Base-by-base conservation (phyloP, 192 early-diverging fungal species). In the Entomortierella beljakovae region DNA sequence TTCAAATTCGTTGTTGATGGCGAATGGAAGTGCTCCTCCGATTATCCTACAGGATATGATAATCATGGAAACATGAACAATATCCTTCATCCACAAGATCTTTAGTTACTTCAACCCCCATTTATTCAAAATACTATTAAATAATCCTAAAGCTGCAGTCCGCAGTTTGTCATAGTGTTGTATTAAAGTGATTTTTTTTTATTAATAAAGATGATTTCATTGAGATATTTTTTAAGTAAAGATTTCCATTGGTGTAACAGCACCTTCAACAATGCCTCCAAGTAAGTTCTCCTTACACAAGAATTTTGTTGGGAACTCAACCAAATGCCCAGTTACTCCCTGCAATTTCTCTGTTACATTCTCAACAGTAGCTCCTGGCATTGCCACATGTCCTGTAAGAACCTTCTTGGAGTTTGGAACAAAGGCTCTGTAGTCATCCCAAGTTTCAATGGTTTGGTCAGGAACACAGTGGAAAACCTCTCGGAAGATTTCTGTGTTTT, bases 391-490 rank as follows among this genome's bases (percentile, higher is more conserved):
- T 33, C 87, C 85, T 53, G 72, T 70, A 20, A 77, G 60, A 1
- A 88, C 64, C 50, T 76, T 81, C 34, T 64, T 71, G 29, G 84
- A 49, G 35, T 86, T 63, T 25, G 87, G 85, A 25, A 82, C 72
- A 56, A 86, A 88, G 26, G 61, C 59, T 37, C 83, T 80, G 75
- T 88, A 88, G 8, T 86, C 70, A 4, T 87, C 80, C 86, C 86
- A 87, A 48, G 62, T 82, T 50, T 71, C 67, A 22, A 87, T 57
- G 69, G 61, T 92, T 54, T 96, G 90, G 63, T 97, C 94, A 18
- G 95, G 95, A 22, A 95, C 90, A 74, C 92, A 94, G 33, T 89
- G 89, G 83, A 97, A 97, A 10, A 96, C 90, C 22, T 93, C 87
- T 29, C 95, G 83, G 76, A 94, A 94, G 34, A 86, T 82, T 23